Percentiles rank a stretch among this genome's conserved stretches.
phyloP scores from a whole-genome alignment of 1,139 yeast species.

The Geotrichum candidum region DNA sequence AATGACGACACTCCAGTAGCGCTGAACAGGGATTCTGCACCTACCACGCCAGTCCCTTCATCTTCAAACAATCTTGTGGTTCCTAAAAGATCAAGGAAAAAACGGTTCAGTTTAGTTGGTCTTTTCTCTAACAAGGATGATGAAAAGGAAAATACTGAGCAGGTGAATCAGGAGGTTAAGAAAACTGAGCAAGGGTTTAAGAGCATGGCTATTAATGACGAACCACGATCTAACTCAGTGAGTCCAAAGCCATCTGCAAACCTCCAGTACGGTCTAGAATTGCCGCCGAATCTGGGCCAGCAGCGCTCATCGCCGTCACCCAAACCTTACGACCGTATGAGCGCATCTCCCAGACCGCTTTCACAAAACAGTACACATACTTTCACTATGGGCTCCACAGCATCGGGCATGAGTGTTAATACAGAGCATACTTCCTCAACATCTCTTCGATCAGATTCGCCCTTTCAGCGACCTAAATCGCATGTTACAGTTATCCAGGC shows the following conservation, averaged over 20 bases:
- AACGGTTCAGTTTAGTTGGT: slow-evolving; percentile 5
- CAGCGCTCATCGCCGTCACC: not conserved
- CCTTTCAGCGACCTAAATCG: not conserved
- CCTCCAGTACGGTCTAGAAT: not conserved
- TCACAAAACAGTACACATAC: not conserved
- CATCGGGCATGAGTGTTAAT: not conserved
- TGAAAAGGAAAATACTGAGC: not conserved
- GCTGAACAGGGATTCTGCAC: not conserved
- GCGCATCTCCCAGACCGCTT: not conserved
- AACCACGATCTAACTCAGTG: not conserved
- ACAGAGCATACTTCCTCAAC: not conserved
- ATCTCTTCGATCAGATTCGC: not conserved
- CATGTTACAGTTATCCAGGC: slow-evolving; percentile 3
- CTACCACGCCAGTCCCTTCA: not conserved
- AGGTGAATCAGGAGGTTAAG: not conserved
- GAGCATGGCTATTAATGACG: not conserved
- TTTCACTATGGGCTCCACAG: not conserved
- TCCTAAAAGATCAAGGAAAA: not conserved
- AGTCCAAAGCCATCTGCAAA: not conserved
- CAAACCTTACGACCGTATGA: not conserved
- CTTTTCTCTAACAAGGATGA: not conserved
- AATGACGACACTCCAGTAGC: not conserved
- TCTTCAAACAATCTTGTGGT: not conserved
- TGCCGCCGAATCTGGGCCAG: not conserved
- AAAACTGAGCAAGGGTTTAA: not conserved